These are phyloP conservation scores for Nitzschia sp. DNA, from an alignment of 108 stramenopile species.

Conservation along the genomic window DNA sequence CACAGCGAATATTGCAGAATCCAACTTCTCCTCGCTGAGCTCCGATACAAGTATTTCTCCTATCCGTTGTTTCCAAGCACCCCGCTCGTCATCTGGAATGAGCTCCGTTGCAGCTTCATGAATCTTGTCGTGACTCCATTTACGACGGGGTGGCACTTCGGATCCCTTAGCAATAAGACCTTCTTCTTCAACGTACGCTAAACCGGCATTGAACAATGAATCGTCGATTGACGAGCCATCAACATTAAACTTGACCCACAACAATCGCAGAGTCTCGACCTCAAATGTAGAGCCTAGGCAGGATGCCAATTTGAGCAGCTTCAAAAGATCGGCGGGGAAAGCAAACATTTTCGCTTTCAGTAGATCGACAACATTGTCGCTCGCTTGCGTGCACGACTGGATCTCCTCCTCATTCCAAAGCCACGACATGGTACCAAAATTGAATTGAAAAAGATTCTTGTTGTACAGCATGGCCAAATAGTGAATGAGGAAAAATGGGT, in stretches of 20 bases:
- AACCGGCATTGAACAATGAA: background rate
- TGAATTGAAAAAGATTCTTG: conserved; percentile 9
- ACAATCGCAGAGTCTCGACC: background rate
- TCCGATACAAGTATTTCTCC: conserved; percentile 3
- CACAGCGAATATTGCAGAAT: conserved; percentile 8
- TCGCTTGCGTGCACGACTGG: background rate
- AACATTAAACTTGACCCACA: background rate
- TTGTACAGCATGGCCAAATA: conserved; percentile 19
- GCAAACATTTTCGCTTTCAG: conserved; percentile 39
- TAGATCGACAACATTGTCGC: conserved; percentile 36
- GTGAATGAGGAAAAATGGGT: conserved; percentile 36
- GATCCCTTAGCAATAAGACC: background rate
- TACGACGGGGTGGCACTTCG: background rate
- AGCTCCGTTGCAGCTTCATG: conserved; percentile 28
- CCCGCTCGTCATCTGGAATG: background rate
- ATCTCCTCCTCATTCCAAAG: conserved; percentile 24
- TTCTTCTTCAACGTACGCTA: background rate
- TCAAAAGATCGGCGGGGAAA: background rate
- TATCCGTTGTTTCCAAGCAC: background rate
- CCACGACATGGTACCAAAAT: conserved; percentile 26
- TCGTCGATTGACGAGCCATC: too few relatives aligned
- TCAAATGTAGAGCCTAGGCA: conserved; percentile 20
- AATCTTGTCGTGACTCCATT: conserved; percentile 34
- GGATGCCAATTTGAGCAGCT: conserved; percentile 12
- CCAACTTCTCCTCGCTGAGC: conserved; percentile 6